Evolutionary conservation across 257 asterid species (phyloP), one percentile per base, ranked within the genome.

Genomic region (Solanum etuberosum): DNA sequence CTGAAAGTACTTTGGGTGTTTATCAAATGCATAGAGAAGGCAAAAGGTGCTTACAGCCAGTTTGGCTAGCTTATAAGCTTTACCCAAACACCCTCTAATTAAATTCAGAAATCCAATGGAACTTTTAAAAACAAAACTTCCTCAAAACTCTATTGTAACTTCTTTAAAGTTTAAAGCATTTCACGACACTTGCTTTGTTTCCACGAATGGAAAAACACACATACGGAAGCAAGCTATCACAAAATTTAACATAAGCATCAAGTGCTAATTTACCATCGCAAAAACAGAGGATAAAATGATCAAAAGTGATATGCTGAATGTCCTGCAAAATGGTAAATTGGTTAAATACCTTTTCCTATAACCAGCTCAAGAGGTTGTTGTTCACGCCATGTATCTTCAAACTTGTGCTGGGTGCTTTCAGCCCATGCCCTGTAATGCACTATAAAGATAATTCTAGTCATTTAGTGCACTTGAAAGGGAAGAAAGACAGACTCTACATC

Each of bases 341-440:
- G 63, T 67, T 68, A 89, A 77, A 61, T 87, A 97, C 99, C 99
- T 97, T 97, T 97, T 87, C 99, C 99, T 54, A 97, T 68, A 83
- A 97, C 88, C 90, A 97, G 90, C 94, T 97, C 99, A 86, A 95
- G 92, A 46, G 98, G 99, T 88, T 93, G 98, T 42, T 95, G 98
- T 87, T 97, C 99, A 72, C 90, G 96, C 99, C 99, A 95, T 84
- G 99, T 95, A 88, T 97, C 99, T 90, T 95, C 99, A 83, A 97
- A 97, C 91, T 95, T 94, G 96, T 95, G 98, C 46, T 88, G 92
- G 84, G 98, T 94, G 91, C 94, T 93, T 90, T 93, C 97, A 71
- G 98, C 88, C 99, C 99, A 97, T 88, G 99, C 99, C 93, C 92
- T 93, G 89, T 94, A 95, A 88, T 97, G 98, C 91, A 95, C 99